Conservation (phyloP, 257 asterid genomes). For the Verbena officinalis region DNA sequence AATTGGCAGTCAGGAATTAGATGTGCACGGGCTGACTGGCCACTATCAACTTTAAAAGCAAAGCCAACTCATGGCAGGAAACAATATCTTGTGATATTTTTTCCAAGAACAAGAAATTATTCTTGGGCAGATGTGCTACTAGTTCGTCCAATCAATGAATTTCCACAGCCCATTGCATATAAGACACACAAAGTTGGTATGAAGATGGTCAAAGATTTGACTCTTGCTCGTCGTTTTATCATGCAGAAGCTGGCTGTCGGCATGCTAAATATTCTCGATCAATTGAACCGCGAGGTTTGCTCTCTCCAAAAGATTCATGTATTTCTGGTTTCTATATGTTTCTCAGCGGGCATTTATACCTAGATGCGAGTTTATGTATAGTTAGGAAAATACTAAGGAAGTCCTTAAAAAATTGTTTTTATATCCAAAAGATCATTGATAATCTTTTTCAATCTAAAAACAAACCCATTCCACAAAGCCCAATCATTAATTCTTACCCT, state of each 20-base stretch:
- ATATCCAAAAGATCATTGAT: too few species aligned
- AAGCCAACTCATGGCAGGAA: constrained; percentile 96
- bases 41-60: constrained; percentile 83
- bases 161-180: constrained; percentile 82
- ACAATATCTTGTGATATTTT: constrained; percentile 89
- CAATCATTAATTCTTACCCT: too few species aligned
- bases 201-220: constrained; percentile 78
- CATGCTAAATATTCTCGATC: constrained; percentile 84
- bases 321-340: constrained; percentile 1
- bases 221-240: constrained; percentile 83
- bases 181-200: constrained; percentile 77
- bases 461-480: too few species aligned
- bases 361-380: neutral
- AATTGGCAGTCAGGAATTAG: constrained; percentile 97
- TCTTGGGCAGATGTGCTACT: constrained; percentile 97
- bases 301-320: constrained; percentile 23
- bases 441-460: too few species aligned
- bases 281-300: constrained; percentile 82
- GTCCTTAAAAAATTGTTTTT: too few species aligned
- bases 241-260: constrained; percentile 92
- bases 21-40: constrained; percentile 95
- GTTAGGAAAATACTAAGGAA: neutral
- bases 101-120: constrained; percentile 86
- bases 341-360: constrained; percentile 1
- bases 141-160: constrained; percentile 80